These are phyloP conservation scores for Anthracocystis panici-leucophaei DNA, from an alignment of 1,284 basidiomycete species.

Conservation along the genomic window DNA sequence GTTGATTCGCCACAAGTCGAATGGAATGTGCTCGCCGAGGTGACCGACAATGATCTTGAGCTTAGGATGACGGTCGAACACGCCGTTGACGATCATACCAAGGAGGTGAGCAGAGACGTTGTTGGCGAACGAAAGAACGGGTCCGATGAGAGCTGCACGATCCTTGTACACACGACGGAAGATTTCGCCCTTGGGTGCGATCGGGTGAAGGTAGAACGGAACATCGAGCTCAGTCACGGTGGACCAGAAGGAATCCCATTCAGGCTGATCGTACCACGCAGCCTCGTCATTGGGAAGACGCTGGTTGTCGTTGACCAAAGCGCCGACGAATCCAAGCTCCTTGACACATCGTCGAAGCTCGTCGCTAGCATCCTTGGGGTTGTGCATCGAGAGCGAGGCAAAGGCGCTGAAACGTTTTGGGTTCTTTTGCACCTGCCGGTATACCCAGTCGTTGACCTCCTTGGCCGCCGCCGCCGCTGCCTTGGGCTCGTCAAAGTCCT, in stretches of 20 bases:
- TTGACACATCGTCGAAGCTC: constrained; percentile 67
- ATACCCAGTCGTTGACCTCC: constrained; percentile 62
- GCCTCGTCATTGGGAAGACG: constrained; percentile 49
- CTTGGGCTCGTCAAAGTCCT: constrained; percentile 60
- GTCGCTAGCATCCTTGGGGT: constrained; percentile 64
- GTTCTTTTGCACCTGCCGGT: constrained; percentile 61
- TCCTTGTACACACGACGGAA: constrained; percentile 65
- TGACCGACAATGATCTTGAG: constrained; percentile 70
- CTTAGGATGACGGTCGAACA: constrained; percentile 70
- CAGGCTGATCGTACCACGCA: constrained; percentile 49
- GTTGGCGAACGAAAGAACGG: constrained; percentile 68
- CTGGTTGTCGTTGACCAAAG: constrained; percentile 51
- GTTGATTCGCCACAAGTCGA: constrained; percentile 69
- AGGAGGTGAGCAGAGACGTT: constrained; percentile 68
- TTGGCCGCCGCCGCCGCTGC: constrained; percentile 53
- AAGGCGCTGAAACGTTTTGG: constrained; percentile 68
- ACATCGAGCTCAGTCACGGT: constrained; percentile 68
- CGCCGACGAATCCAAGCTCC: constrained; percentile 54
- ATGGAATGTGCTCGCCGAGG: constrained; percentile 69
- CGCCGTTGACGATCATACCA: constrained; percentile 69
- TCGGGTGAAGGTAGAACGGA: constrained; percentile 69
- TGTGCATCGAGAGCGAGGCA: constrained; percentile 69
- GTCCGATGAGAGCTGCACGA: constrained; percentile 67
- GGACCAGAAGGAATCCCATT: constrained; percentile 64
- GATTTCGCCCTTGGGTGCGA: constrained; percentile 67